Base-by-base conservation (phyloP, 345 rosid genomes). In the Gossypium ekmanianum region DNA sequence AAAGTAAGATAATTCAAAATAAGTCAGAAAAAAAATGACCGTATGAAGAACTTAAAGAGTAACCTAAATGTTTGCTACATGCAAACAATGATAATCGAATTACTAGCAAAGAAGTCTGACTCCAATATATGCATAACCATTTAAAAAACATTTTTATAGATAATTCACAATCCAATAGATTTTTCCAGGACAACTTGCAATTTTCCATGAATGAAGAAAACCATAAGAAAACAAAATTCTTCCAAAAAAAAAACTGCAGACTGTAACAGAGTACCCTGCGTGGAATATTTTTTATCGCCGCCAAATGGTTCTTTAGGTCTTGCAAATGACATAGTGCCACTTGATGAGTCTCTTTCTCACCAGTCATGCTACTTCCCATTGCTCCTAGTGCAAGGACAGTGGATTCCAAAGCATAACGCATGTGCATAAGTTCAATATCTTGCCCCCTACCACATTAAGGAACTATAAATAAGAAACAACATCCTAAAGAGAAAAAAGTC, bases 371-470 rank as follows among this genome's bases (percentile, higher is more conserved):
- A 82, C 77, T 88, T 74, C 83, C 93, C 87, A 91, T 87, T 58
- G 81, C 87, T 84, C 86, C 92, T 58, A 94, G 81, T 20, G 95
- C 94, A 77, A 94, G 88, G 65, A 91, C 92, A 61, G 82, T 80
- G 61, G 98, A 91, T 81, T 92, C 98, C 87, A 94, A 71, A 74
- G 95, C 91, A 91, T 94, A 94, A 71, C 92, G 93, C 97, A 94
- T 90, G 82, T 85, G 94, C 97, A 94, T 92, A 78, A 94, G 88
- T 83, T 94, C 98, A 83, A 91, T 86, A 83, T 94, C 98, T 83
- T 90, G 92, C 91, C 90, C 84, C 91, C 98, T 94, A 74, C 55
- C 78, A 63, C 50, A 75, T 79, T 74, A 51, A 18, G 61, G 29
- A 75, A 56, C 55, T 68, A 61, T 70, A 65, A 55, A 75, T 54